Percentiles rank a stretch among this genome's conserved stretches.
These are phyloP conservation scores for Solanum chaucha DNA, from an alignment of 257 asterid genomes.

Conservation along the genomic window DNA sequence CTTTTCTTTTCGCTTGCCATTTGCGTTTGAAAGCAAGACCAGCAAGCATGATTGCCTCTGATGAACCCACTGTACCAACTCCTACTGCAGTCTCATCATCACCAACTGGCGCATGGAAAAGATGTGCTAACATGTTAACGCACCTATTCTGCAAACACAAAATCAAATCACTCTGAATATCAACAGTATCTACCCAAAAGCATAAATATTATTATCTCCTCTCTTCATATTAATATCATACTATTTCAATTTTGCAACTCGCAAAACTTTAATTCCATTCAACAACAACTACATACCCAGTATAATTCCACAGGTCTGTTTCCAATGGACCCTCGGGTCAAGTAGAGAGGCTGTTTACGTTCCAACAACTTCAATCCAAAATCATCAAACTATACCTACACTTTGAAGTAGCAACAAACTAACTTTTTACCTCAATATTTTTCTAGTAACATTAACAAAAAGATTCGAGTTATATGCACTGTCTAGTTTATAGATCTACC, in stretches of 20 bases:
- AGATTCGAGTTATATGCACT: neutral
- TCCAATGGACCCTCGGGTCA: neutral
- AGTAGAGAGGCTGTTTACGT: neutral
- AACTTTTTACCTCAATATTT: neutral
- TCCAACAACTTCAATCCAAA: neutral
- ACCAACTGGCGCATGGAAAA: constrained; percentile 63
- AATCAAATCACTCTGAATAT: neutral
- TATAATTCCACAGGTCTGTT: neutral
- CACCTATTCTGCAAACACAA: constrained; percentile 50
- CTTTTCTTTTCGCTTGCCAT: constrained; percentile 66
- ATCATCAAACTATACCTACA: neutral
- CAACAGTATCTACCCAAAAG: neutral
- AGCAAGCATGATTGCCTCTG: constrained; percentile 84
- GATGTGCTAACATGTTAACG: constrained; percentile 73
- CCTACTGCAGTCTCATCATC: constrained; percentile 51
- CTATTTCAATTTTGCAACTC: neutral
- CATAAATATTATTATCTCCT: neutral
- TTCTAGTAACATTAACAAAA: neutral
- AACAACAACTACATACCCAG: neutral
- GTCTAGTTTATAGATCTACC: neutral
- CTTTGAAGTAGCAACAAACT: neutral
- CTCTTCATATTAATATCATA: neutral
- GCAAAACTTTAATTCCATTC: neutral
- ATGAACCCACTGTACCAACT: constrained; percentile 81
- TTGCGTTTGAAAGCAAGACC: constrained; percentile 83